Evolutionary conservation across 495 filamentous ascomycete genomes (phyloP).

Genomic region (Pseudomonodictys pantanalensis): DNA sequence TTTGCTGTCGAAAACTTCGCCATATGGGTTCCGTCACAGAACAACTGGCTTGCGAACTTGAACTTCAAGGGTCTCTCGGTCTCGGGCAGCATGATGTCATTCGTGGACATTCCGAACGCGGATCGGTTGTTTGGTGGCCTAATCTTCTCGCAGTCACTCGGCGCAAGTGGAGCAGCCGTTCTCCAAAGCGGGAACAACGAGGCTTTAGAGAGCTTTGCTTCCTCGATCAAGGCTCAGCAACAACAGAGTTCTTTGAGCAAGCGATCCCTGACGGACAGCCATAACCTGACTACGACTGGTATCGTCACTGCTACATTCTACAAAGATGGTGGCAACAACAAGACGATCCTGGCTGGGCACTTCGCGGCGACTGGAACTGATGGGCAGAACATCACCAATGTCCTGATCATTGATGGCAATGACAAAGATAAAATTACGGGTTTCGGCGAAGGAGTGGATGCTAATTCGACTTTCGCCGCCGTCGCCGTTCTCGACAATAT

Average conservation of each 20-base stretch:
- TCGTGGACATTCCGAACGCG: slow-evolving; percentile 58
- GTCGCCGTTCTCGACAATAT: slow-evolving; percentile 63
- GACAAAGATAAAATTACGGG: slow-evolving; percentile 66
- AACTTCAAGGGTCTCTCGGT: slow-evolving; percentile 62
- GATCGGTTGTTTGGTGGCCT: slow-evolving; percentile 73
- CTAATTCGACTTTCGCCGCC: slow-evolving; percentile 71
- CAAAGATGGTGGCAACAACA: slow-evolving; percentile 61
- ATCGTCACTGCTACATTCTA: slow-evolving; percentile 78
- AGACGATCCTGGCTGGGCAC: slow-evolving; percentile 85
- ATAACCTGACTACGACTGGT: slow-evolving; percentile 51
- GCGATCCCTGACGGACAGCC: slow-evolving; percentile 50
- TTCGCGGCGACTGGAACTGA: slow-evolving; percentile 70
- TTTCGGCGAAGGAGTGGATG: slow-evolving; percentile 60
- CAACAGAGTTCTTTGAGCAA: slow-evolving; percentile 47
- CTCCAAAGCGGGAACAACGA: slow-evolving; percentile 54
- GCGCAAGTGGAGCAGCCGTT: slow-evolving; percentile 65
- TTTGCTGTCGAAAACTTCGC: slow-evolving; percentile 71
- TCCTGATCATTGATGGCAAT: slow-evolving; percentile 69
- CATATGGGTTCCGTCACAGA: slow-evolving; percentile 86
- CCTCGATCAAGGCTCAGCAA: slow-evolving; percentile 53
- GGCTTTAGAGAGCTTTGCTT: slow-evolving; percentile 53
- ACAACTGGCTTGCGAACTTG: slow-evolving; percentile 86
- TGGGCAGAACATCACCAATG: slow-evolving; percentile 70
- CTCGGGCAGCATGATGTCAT: slow-evolving; percentile 66
- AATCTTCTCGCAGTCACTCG: slow-evolving; percentile 65